Evolutionary conservation across 225 moss, liverwort and hornwort species (phyloP).

Genomic region (Pseudoscleropodium purum): DNA sequence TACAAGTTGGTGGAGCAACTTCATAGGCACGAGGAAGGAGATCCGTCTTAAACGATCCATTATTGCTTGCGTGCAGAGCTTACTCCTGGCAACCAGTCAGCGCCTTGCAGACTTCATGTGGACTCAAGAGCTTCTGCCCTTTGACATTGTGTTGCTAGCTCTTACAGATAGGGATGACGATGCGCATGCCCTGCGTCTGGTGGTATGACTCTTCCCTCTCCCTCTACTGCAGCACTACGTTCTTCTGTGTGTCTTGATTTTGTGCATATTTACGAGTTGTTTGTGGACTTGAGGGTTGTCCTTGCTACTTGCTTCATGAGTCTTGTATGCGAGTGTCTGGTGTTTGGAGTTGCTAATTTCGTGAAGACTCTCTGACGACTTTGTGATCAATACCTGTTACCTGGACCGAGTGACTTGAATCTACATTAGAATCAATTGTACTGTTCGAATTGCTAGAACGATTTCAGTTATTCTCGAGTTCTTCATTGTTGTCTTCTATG

Average conservation of each 20-base stretch:
- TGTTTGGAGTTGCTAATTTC: neutral
- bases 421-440: neutral
- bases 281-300: neutral
- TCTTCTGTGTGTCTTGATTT: neutral
- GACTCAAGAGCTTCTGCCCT: constrained; percentile 90
- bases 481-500: neutral
- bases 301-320: neutral
- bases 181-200: constrained; percentile 85
- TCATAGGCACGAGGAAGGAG: neutral
- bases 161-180: constrained; percentile 95
- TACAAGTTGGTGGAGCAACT: neutral
- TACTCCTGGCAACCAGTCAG: constrained; percentile 75
- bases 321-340: neutral
- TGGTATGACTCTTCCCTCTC: constrained; percentile 32
- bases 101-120: constrained; percentile 86
- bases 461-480: neutral
- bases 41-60: neutral
- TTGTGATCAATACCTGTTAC: neutral
- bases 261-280: neutral
- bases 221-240: neutral
- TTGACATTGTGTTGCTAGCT: constrained; percentile 83
- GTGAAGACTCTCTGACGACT: neutral
- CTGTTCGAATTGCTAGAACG: neutral
- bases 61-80: constrained; percentile 32
- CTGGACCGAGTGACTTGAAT: neutral